Percentiles rank a stretch among this genome's conserved stretches.
phyloP scores from a whole-genome alignment of 2,329 filamentous ascomycete genomes.

The Aureobasidium uvarum region DNA sequence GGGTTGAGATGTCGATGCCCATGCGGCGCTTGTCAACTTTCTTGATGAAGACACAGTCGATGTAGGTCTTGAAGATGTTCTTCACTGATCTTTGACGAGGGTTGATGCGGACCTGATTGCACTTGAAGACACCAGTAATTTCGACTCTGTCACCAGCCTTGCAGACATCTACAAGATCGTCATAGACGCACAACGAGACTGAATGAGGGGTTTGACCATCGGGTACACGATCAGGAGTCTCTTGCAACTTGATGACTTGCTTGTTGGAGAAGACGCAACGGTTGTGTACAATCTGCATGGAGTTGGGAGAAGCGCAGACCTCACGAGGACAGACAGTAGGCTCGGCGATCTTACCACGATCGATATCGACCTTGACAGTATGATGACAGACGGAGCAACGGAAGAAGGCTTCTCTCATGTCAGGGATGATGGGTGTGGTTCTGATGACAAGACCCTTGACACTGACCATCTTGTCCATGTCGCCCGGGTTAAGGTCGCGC shows the following conservation, averaged over 20 bases:
- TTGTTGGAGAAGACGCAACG: constrained; percentile 93
- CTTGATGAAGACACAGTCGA: constrained; percentile 92
- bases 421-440: constrained; percentile 92
- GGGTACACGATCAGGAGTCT: constrained; percentile 91
- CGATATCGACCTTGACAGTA: constrained; percentile 84
- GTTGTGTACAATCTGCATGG: constrained; percentile 98
- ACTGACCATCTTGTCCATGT: constrained; percentile 94
- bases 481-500: constrained; percentile 88
- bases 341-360: constrained; percentile 93
- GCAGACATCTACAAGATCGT: constrained; percentile 95
- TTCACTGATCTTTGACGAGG: constrained; percentile 90
- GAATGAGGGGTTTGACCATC: constrained; percentile 97
- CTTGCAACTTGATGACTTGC: constrained; percentile 97
- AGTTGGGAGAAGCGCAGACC: constrained; percentile 81
- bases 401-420: constrained; percentile 99
- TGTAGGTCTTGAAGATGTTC: constrained; percentile 95
- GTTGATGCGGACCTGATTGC: constrained; percentile 89
- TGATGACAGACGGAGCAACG: constrained; percentile 91
- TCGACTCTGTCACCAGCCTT: constrained; percentile 96
- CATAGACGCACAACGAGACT: constrained; percentile 92
- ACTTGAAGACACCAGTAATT: constrained; percentile 95
- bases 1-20: constrained; percentile 84
- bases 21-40: constrained; percentile 95
- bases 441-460: constrained; percentile 96
- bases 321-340: constrained; percentile 84